Percentiles rank a stretch among this genome's conserved stretches.
Conservation (phyloP, 2,329 filamentous ascomycete species). For the Sporothrix pseudoabietina region DNA sequence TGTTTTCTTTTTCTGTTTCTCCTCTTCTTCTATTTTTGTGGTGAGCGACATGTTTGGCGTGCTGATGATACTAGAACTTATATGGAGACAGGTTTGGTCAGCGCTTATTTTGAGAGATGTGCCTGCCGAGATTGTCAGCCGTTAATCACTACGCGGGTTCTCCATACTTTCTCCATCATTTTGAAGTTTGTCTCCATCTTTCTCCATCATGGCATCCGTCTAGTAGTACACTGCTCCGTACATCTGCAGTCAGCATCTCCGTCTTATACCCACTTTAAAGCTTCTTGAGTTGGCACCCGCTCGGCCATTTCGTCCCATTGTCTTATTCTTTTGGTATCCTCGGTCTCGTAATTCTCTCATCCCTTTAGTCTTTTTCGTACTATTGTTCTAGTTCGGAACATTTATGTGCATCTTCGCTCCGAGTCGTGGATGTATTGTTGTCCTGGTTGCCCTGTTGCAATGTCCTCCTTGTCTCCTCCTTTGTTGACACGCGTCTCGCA, state of each 20-base stretch:
- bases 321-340: neutral
- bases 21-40: neutral
- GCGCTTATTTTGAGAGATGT: neutral
- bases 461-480: neutral
- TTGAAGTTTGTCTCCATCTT: neutral
- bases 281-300: neutral
- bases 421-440: neutral
- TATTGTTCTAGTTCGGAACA: neutral
- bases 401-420: neutral
- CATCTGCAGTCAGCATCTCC: neutral
- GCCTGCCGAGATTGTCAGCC: neutral
- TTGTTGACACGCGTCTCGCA: neutral
- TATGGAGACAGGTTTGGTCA: neutral
- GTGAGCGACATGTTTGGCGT: neutral
- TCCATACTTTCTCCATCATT: neutral
- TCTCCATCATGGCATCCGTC: neutral
- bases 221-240: neutral
- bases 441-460: neutral
- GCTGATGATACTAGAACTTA: neutral
- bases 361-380: neutral
- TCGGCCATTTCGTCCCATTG: neutral
- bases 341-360: neutral
- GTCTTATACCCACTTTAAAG: neutral
- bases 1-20: neutral
- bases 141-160: neutral